These are phyloP conservation scores for Ormosia semicastrata DNA, from an alignment of 306 rosid genomes.

Conservation along the genomic window DNA sequence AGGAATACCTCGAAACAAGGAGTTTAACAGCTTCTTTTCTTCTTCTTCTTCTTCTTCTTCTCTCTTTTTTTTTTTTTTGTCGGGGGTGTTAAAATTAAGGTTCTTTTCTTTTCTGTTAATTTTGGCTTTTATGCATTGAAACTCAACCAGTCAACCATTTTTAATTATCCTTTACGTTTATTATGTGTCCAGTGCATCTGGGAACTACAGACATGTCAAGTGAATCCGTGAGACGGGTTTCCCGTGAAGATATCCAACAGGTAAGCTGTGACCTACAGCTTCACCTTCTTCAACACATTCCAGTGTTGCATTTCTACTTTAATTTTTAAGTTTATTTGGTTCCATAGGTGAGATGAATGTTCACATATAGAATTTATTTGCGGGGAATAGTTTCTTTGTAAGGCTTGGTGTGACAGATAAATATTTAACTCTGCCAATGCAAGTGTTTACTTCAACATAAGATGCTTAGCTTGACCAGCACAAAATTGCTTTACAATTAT, in stretches of 20 bases:
- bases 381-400: not conserved
- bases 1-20: not conserved
- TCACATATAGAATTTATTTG: not conserved
- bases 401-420: not conserved
- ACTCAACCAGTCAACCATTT: not conserved
- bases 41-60: too few relatives aligned
- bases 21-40: not conserved
- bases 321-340: not conserved
- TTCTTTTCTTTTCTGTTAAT: not conserved
- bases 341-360: not conserved
- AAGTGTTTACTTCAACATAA: not conserved
- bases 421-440: not conserved
- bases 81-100: not conserved
- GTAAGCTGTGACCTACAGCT: conserved; percentile 37
- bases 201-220: conserved; percentile 52
- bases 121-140: not conserved
- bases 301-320: not conserved
- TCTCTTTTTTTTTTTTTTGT: not conserved
- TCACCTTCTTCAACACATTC: not conserved
- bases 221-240: conserved; percentile 60
- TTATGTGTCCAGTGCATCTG: not conserved
- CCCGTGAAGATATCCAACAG: conserved; percentile 67
- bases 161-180: not conserved
- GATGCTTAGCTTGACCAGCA: not conserved
- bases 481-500: not conserved